Base-by-base conservation (phyloP, 352 stramenopile species). In the Globisporangium nagaii region DNA sequence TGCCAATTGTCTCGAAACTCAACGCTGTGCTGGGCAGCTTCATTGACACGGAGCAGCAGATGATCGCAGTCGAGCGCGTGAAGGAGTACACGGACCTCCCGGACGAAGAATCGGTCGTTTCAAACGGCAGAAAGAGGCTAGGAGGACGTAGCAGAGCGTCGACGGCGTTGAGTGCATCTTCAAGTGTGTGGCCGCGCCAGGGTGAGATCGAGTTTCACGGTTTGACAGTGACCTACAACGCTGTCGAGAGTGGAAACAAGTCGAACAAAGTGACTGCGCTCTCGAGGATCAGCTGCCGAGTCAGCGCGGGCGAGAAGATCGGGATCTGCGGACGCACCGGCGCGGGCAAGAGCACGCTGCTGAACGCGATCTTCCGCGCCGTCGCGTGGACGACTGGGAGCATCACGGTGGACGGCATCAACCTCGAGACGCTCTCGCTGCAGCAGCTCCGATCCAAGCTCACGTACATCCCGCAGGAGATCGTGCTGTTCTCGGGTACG, bases 51-150 rank as follows among this genome's bases (percentile, higher is more conserved):
- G 90, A 97, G 65, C 87, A 91, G 24, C 81, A 96, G 36, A 95
- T 97, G 82, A 90, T 97, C n/a, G 77, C 81, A 5, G 86, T 96
- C 13, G 88, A 97, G 63, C 84, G 89, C 15, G 72, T 96, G 25
- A 78, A 84, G 28, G 87, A 96, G 62, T 97, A 96, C 68, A 53
- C 65, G 0, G 66, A 73, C 45, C 48, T 94, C 8, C 58, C 75
- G 1, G 49, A 63, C 6, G 83, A 91, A 58, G 75, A 83, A 47
- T n/a, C 35, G 1, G 44, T 67, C 4, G 56, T 80, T 6, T 62
- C 46, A 15, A 37, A 34, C 22, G 30, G 10, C 19, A 22, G 30
- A 10, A 41, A 51, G 20, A 4, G 30, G 17, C 42, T 22, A 37
- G 2, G 5, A 17, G 10, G 34, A 4, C 2, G 20, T 13, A n/a